Evolutionary conservation across 2,329 filamentous ascomycete species (phyloP), one percentile per base, ranked within the genome.

Genomic region (Colletotrichum nymphaeae): DNA sequence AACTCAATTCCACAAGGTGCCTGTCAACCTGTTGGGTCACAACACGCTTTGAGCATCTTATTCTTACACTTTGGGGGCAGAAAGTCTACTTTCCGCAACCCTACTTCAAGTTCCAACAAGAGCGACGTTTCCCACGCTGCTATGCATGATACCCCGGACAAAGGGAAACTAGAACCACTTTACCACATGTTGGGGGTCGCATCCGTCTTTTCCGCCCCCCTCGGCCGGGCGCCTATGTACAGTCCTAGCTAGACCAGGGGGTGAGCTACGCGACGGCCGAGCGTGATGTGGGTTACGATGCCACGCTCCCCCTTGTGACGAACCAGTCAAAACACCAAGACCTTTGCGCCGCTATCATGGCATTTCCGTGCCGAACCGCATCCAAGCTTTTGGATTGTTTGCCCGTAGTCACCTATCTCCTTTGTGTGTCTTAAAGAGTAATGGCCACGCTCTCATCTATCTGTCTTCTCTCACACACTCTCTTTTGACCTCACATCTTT

Each of bases 321-420:
- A 64, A 72, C 63, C 42, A 28, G 42, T 30, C 46, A 49, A 35
- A 62, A 19, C 60, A 70, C 70, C 60, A 70, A 70, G 67, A 55
- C 46, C 67, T 57, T 37, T 46, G 42, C 24, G 53, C 58, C n/a
- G 55, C 42, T n/a, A 32, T 49, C 59, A 49, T 24, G 70, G 60
- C 70, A 65, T 68, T 56, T 55, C 28, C 52, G 6, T 53, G 26
- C 49, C 53, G 37, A 55, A 35, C 60, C 46, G 42, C 42, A 67
- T 42, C 28, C 37, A 42, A 49, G 32, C 49, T 49, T 32, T 65
- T 59, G 64, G 63, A 3, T 35, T 35, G 32, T 35, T 35, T 35
- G 32, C 32, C 55, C 60, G 60, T 55, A 65, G 55, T n/a, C 19
- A 49, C 14, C 24, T 32, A 49, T 55, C 22, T 35, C 19, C 19